Evolutionary conservation across 2,329 filamentous ascomycete genomes (phyloP).

Genomic region (Aaosphaeria arxii): DNA sequence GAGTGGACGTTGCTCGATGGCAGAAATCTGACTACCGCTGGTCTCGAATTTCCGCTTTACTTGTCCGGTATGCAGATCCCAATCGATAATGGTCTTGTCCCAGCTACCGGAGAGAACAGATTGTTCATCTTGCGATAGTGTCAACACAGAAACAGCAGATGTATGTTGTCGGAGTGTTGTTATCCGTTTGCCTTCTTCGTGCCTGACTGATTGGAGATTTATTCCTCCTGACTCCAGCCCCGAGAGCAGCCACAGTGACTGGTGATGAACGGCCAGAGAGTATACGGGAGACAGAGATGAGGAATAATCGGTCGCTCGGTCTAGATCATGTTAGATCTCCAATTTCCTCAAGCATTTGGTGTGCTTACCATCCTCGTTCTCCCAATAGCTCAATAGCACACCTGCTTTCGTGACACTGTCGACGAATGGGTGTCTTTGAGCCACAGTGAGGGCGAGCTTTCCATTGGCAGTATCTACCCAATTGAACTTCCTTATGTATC

Average conservation of each 20-base stretch:
- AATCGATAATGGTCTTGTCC: slow-evolving; percentile 93
- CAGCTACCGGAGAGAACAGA: slow-evolving; percentile 89
- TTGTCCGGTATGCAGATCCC: slow-evolving; percentile 87
- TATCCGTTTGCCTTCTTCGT: slow-evolving; percentile 92
- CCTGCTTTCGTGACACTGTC: slow-evolving; percentile 96
- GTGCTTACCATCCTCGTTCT: slow-evolving; percentile 73
- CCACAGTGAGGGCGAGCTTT: slow-evolving; percentile 88
- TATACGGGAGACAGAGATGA: slow-evolving; percentile 80
- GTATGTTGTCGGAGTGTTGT: slow-evolving; percentile 77
- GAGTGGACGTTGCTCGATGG: slow-evolving; percentile 79
- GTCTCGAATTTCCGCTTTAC: slow-evolving; percentile 73
- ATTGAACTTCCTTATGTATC: slow-evolving; percentile 96
- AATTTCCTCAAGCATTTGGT: background rate
- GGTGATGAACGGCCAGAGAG: slow-evolving; percentile 84
- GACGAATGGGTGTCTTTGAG: slow-evolving; percentile 93
- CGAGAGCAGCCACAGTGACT: slow-evolving; percentile 87
- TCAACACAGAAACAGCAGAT: slow-evolving; percentile 86
- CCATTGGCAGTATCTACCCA: slow-evolving; percentile 93
- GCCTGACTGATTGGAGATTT: slow-evolving; percentile 87
- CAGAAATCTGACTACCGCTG: slow-evolving; percentile 78
- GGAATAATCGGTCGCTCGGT: slow-evolving; percentile 46
- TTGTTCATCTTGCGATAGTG: slow-evolving; percentile 77
- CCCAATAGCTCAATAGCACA: slow-evolving; percentile 95
- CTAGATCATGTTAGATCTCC: slow-evolving; percentile 5
- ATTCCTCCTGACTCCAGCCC: slow-evolving; percentile 89